phyloP scores from a whole-genome alignment of 257 asterid genomes.

The Solanum megistacrolobum region DNA sequence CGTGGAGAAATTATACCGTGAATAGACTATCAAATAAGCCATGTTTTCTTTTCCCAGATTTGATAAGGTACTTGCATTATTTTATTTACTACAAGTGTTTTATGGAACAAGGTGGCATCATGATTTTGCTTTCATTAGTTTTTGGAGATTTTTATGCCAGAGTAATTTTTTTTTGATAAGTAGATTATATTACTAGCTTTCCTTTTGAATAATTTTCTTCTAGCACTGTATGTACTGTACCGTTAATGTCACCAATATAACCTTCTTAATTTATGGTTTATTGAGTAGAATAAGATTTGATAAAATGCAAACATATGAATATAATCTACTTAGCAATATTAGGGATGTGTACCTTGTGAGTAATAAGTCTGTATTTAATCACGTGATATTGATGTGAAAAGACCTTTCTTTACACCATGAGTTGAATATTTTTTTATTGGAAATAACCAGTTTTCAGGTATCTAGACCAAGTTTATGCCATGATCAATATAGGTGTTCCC shows the following conservation, averaged over 20 bases:
- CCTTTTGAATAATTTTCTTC: background rate
- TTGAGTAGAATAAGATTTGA: background rate
- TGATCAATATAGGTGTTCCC: background rate
- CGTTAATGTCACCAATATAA: background rate
- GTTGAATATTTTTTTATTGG: background rate
- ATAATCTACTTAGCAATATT: background rate
- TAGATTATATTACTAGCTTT: background rate
- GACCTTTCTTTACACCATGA: background rate
- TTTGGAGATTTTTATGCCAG: background rate
- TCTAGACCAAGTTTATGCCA: constrained; percentile 5
- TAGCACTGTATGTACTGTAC: background rate
- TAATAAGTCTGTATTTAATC: background rate
- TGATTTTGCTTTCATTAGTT: background rate
- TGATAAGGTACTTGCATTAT: background rate
- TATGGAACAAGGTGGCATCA: background rate
- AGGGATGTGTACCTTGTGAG: background rate
- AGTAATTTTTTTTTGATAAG: background rate
- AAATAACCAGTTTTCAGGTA: background rate
- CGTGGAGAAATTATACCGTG: background rate
- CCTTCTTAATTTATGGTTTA: background rate
- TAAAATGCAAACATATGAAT: background rate
- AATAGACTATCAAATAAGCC: background rate
- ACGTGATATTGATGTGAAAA: background rate
- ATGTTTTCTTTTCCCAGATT: background rate
- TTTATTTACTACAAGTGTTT: background rate